These are phyloP conservation scores for Cryptosporidium ubiquitum DNA, from an alignment of 169 alveolate species.

Conservation along the genomic window DNA sequence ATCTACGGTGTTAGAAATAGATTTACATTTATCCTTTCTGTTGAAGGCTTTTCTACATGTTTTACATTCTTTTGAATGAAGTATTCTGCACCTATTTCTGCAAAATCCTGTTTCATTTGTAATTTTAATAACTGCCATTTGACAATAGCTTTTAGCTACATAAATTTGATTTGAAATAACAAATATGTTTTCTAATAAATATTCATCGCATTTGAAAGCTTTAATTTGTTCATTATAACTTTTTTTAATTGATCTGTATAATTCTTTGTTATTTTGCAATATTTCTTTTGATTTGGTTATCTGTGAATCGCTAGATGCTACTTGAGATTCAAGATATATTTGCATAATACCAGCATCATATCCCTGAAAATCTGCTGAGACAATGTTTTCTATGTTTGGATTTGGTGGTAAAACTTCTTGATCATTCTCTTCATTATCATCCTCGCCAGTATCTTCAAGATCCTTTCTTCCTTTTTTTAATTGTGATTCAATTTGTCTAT, in stretches of 20 bases:
- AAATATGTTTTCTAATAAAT: not conserved
- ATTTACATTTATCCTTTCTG: conserved; percentile 4
- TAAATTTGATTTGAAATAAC: not conserved
- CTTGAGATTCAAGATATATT: conserved; percentile 32
- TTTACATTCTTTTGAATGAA: not conserved
- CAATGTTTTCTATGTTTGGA: not conserved
- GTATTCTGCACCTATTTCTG: conserved; percentile 22
- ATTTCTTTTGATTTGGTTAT: conserved; percentile 14
- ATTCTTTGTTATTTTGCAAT: not conserved
- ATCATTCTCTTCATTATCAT: not conserved
- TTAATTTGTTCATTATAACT: not conserved
- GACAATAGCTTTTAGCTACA: conserved; percentile 2
- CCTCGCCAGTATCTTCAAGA: not conserved
- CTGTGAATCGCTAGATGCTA: conserved; percentile 1
- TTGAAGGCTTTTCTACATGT: conserved; percentile 11
- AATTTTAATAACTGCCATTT: conserved; percentile 5
- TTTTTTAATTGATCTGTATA: not conserved
- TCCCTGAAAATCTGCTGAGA: not conserved
- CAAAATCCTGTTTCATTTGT: conserved; percentile 29
- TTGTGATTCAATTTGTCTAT: not conserved
- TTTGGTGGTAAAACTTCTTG: not conserved
- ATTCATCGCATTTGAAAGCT: not conserved
- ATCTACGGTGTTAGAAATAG: not conserved
- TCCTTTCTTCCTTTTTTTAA: not conserved
- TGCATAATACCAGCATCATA: conserved; percentile 2